Percentiles rank a stretch among this genome's conserved stretches.
phyloP scores from a whole-genome alignment of 2,329 filamentous ascomycete genomes.

The Hymenoscyphus occultus region DNA sequence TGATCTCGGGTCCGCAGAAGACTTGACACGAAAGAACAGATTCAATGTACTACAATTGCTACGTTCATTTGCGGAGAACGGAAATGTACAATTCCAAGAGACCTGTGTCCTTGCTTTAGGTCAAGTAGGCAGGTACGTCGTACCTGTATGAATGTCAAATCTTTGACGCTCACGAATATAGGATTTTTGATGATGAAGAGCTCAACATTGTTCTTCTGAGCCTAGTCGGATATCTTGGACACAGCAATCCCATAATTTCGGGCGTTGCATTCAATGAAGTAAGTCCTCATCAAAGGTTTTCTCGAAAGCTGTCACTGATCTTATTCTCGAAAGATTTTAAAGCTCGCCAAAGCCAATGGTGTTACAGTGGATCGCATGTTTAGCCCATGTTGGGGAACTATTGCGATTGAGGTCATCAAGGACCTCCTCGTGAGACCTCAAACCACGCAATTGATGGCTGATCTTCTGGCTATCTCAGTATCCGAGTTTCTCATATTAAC shows the following conservation, averaged over 20 bases:
- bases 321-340: slow-evolving; percentile 53
- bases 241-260: slow-evolving; percentile 74
- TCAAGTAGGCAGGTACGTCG: slow-evolving; percentile 68
- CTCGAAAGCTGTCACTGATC: slow-evolving; percentile 10
- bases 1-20: slow-evolving; percentile 42
- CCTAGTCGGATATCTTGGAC: slow-evolving; percentile 82
- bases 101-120: slow-evolving; percentile 83
- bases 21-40: slow-evolving; percentile 59
- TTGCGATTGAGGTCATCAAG: slow-evolving; percentile 79
- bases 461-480: slow-evolving; percentile 73
- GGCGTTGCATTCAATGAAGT: slow-evolving; percentile 82
- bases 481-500: slow-evolving; percentile 71
- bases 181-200: slow-evolving; percentile 73
- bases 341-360: slow-evolving; percentile 63
- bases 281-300: slow-evolving; percentile 27
- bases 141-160: background rate
- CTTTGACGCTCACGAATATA: slow-evolving; percentile 34
- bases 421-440: slow-evolving; percentile 80
- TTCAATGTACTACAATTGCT: slow-evolving; percentile 68
- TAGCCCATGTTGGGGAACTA: slow-evolving; percentile 81
- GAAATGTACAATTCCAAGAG: slow-evolving; percentile 68
- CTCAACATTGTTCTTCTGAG: slow-evolving; percentile 82
- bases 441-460: slow-evolving; percentile 74
- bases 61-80: slow-evolving; percentile 67
- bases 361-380: slow-evolving; percentile 68